Percentiles rank a stretch among this genome's conserved stretches.
Evolutionary conservation across 2,329 filamentous ascomycete genomes (phyloP).

Genomic region (Thielaviopsis punctulata): DNA sequence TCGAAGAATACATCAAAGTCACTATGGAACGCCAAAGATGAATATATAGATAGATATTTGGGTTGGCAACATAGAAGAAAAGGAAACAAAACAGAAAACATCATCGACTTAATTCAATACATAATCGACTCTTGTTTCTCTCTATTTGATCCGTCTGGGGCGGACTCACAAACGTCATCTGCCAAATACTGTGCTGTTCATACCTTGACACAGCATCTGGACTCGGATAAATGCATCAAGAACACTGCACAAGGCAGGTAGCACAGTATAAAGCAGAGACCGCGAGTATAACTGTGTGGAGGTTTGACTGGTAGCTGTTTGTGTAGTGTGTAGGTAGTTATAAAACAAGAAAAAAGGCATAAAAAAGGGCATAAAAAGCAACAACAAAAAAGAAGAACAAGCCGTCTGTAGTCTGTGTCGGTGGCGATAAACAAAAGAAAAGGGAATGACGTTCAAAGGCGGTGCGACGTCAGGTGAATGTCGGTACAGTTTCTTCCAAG

Average conservation of each 20-base stretch:
- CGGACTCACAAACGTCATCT: constrained; percentile 7
- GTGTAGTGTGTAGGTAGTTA: neutral
- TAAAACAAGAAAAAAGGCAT: constrained; percentile 1
- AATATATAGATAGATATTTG: neutral
- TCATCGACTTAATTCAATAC: neutral
- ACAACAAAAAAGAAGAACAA: constrained; percentile 2
- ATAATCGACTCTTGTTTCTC: neutral
- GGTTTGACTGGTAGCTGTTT: constrained; percentile 4
- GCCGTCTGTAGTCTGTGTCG: neutral
- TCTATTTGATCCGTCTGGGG: constrained; percentile 10
- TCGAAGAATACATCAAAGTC: too few species aligned
- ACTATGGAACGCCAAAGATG: neutral
- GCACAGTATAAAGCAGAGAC: neutral
- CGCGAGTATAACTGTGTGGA: constrained; percentile 2
- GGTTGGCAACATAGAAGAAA: neutral
- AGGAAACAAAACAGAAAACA: neutral
- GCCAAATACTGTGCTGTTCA: neutral
- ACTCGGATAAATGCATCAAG: neutral
- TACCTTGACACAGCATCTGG: neutral
- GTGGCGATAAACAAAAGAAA: neutral
- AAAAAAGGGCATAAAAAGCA: neutral
- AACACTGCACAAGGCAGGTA: neutral
- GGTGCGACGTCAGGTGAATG: neutral
- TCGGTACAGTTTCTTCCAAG: neutral
- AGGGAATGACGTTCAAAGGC: neutral